A percentile compares a stretch with the other conserved stretches of the same genome.
These are phyloP conservation scores for Mycena haematopus DNA, from an alignment of 768 basidiomycete species.

Conservation along the genomic window DNA sequence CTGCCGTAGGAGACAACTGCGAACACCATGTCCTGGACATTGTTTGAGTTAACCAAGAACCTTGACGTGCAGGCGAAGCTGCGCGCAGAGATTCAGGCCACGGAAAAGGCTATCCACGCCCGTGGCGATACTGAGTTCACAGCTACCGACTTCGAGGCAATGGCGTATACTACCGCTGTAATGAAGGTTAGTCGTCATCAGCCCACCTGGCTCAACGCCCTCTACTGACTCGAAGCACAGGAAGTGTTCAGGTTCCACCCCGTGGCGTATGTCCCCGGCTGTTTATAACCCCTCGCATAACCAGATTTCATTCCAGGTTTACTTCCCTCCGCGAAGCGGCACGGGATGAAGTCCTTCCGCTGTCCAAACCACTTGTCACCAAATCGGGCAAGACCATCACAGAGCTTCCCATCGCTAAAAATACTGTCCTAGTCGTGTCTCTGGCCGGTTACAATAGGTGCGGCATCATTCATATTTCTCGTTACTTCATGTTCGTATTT, in stretches of 20 bases:
- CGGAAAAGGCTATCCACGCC: slow-evolving; percentile 41
- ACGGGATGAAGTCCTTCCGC: slow-evolving; percentile 63
- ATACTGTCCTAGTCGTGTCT: slow-evolving; percentile 57
- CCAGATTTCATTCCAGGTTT: not conserved
- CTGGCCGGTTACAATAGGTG: slow-evolving; percentile 62
- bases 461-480: not conserved
- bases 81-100: slow-evolving; percentile 61
- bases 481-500: not conserved
- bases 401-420: slow-evolving; percentile 56
- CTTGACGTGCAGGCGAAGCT: slow-evolving; percentile 65
- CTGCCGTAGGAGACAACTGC: slow-evolving; percentile 63
- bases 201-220: not conserved
- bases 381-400: slow-evolving; percentile 49
- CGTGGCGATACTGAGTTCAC: slow-evolving; percentile 50
- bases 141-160: slow-evolving; percentile 54
- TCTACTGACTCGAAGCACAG: not conserved
- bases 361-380: slow-evolving; percentile 58
- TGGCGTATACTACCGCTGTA: slow-evolving; percentile 56
- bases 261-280: slow-evolving; percentile 2
- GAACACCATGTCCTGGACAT: slow-evolving; percentile 62
- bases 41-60: slow-evolving; percentile 66
- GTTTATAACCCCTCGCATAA: not conserved
- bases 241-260: slow-evolving; percentile 10
- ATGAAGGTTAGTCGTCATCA: slow-evolving; percentile 44
- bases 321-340: slow-evolving; percentile 36